A percentile compares a stretch with the other conserved stretches of the same genome.
phyloP scores from a whole-genome alignment of 352 stramenopile species.

The Phytophthora boehmeriae region DNA sequence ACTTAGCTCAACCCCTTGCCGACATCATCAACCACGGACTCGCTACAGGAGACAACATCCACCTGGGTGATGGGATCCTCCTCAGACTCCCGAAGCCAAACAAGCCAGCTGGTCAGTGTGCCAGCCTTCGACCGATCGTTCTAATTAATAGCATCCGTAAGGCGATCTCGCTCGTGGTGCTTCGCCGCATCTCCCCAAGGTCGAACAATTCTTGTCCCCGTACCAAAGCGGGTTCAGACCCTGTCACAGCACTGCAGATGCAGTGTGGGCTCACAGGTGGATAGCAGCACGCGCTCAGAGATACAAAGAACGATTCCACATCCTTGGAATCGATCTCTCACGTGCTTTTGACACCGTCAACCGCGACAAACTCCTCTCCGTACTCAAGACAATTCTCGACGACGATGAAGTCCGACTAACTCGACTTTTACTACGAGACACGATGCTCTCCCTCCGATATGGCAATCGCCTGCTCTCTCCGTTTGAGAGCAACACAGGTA shows the following conservation, averaged over 20 bases:
- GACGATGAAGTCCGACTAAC: constrained; percentile 14
- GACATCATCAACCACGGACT: constrained; percentile 10
- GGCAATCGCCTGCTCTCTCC: background rate
- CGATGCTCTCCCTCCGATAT: background rate
- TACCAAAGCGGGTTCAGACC: constrained; percentile 7
- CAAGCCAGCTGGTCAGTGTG: constrained; percentile 3
- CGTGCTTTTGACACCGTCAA: constrained; percentile 12
- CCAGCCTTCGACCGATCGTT: constrained; percentile 7
- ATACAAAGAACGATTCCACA: constrained; percentile 7
- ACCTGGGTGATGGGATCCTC: background rate
- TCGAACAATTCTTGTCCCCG: constrained; percentile 1
- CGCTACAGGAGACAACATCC: constrained; percentile 3
- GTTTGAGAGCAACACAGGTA: constrained; percentile 14
- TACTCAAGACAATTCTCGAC: background rate
- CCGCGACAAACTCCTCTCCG: constrained; percentile 3
- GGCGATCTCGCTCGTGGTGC: constrained; percentile 6
- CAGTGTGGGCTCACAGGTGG: constrained; percentile 13
- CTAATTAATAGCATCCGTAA: constrained; percentile 12
- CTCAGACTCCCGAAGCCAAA: constrained; percentile 6
- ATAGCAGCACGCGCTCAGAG: constrained; percentile 1
- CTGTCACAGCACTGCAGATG: constrained; percentile 4
- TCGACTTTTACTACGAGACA: constrained; percentile 2
- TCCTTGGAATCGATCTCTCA: constrained; percentile 13
- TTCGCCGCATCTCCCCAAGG: constrained; percentile 1
- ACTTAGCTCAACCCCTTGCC: background rate